These are phyloP conservation scores for Conidiobolus incongruus DNA, from an alignment of 371 early-diverging fungal genomes.

Conservation along the genomic window DNA sequence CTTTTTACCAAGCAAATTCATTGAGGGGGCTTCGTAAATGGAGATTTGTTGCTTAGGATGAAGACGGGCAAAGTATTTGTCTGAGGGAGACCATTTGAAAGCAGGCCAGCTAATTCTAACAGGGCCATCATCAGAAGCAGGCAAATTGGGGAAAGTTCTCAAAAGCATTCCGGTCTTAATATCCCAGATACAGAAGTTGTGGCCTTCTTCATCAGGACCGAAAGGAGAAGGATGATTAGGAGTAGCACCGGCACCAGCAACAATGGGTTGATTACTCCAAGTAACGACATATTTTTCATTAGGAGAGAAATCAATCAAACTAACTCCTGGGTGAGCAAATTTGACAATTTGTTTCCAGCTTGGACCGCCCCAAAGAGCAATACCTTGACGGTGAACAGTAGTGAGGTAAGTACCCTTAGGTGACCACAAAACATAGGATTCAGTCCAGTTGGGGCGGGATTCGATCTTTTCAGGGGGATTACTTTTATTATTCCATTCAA, in stretches of 20 bases:
- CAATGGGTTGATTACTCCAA: slow-evolving; percentile 74
- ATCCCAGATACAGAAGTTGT: slow-evolving; percentile 77
- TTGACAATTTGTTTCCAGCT: slow-evolving; percentile 74
- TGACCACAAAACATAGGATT: slow-evolving; percentile 84
- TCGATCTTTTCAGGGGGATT: slow-evolving; percentile 62
- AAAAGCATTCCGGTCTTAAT: slow-evolving; percentile 58
- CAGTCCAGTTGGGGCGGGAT: slow-evolving; percentile 70
- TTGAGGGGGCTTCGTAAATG: slow-evolving; percentile 77
- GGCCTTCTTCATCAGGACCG: slow-evolving; percentile 47
- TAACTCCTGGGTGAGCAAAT: slow-evolving; percentile 80
- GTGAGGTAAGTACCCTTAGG: slow-evolving; percentile 81
- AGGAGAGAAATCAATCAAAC: slow-evolving; percentile 79
- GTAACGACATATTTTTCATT: slow-evolving; percentile 84
- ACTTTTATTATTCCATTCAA: slow-evolving; percentile 77
- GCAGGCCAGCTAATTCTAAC: slow-evolving; percentile 74
- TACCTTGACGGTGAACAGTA: slow-evolving; percentile 83
- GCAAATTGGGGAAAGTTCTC: slow-evolving; percentile 56
- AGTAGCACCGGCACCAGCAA: slow-evolving; percentile 21
- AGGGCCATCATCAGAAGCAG: slow-evolving; percentile 20
- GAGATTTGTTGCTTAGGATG: slow-evolving; percentile 54
- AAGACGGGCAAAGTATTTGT: slow-evolving; percentile 82
- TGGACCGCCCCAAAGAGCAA: slow-evolving; percentile 93
- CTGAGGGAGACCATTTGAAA: slow-evolving; percentile 91
- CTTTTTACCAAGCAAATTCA: slow-evolving; percentile 89
- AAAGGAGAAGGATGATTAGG: slow-evolving; percentile 27